Evolutionary conservation across 106 monocot species (phyloP).

Genomic region (Dioscorea alata): DNA sequence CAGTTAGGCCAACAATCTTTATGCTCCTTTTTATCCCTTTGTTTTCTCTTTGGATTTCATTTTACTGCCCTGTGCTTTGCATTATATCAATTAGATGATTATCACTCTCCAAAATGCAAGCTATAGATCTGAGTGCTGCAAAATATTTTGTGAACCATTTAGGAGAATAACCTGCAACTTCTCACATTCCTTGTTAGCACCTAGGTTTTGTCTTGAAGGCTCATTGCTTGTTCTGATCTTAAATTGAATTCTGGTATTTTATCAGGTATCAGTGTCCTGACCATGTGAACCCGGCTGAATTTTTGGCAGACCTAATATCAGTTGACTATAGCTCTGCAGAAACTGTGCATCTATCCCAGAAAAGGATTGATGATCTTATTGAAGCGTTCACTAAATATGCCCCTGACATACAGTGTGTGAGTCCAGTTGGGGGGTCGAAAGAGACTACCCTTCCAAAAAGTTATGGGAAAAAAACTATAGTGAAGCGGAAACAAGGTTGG

Average conservation of each 20-base stretch:
- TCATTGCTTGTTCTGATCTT: not conserved
- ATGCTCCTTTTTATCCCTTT: too few species aligned
- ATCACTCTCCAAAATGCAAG: too few species aligned
- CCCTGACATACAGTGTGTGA: conserved; percentile 25
- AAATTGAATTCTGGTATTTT: not conserved
- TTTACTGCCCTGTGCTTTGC: too few species aligned
- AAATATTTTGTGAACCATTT: too few species aligned
- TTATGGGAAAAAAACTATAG: conserved; percentile 30
- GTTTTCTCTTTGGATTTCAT: too few species aligned
- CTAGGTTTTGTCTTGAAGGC: too few species aligned
- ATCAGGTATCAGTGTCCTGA: conserved; percentile 78
- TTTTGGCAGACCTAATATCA: conserved; percentile 92
- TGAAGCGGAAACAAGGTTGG: conserved; percentile 60
- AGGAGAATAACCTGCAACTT: too few species aligned
- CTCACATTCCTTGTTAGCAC: too few species aligned
- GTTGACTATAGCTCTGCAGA: conserved; percentile 82
- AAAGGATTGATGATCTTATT: conserved; percentile 77
- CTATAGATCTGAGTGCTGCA: too few species aligned
- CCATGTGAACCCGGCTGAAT: conserved; percentile 93
- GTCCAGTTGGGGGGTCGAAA: conserved; percentile 24
- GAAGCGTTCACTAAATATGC: conserved; percentile 50
- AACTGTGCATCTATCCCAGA: conserved; percentile 61
- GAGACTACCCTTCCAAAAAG: conserved; percentile 18
- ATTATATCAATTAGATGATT: too few species aligned
- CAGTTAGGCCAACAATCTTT: too few species aligned